Percentiles rank a stretch among this genome's conserved stretches.
These are phyloP conservation scores for Herpotrichia juniperi DNA, from an alignment of 2,329 filamentous ascomycete species.

Conservation along the genomic window DNA sequence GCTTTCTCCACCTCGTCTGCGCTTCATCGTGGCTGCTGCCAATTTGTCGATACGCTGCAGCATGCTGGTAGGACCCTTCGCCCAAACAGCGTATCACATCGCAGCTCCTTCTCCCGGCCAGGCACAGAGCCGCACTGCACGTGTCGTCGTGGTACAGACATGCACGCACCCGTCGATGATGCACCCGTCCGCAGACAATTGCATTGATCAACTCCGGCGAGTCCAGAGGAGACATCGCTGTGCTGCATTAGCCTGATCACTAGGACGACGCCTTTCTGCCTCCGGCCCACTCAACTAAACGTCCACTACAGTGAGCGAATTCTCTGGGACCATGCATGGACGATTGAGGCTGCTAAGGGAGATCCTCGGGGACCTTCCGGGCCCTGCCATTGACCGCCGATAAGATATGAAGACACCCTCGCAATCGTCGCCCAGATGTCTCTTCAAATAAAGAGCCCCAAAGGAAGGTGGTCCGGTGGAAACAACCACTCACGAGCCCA, in stretches of 20 bases:
- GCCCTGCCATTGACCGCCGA: not conserved
- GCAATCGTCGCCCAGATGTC: not conserved
- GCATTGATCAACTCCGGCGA: slow-evolving; percentile 7
- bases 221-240: not conserved
- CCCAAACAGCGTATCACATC: slow-evolving; percentile 5
- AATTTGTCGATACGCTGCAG: slow-evolving; percentile 29
- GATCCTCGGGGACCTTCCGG: not conserved
- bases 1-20: slow-evolving; percentile 11
- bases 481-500: not conserved
- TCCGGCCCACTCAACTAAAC: not conserved
- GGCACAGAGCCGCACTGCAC: slow-evolving; percentile 26
- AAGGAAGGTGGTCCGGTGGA: not conserved
- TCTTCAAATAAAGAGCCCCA: not conserved
- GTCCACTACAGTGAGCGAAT: not conserved
- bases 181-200: slow-evolving; percentile 18
- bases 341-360: not conserved
- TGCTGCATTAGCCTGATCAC: not conserved
- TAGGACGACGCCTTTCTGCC: not conserved
- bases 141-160: slow-evolving; percentile 26
- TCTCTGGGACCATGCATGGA: not conserved
- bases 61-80: slow-evolving; percentile 11
- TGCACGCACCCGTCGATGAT: slow-evolving; percentile 20
- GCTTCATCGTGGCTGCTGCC: slow-evolving; percentile 35
- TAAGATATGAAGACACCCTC: not conserved
- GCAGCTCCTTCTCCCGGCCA: slow-evolving; percentile 13